Base-by-base conservation (phyloP, 306 rosid species). In the Ochetophila trinervis region DNA sequence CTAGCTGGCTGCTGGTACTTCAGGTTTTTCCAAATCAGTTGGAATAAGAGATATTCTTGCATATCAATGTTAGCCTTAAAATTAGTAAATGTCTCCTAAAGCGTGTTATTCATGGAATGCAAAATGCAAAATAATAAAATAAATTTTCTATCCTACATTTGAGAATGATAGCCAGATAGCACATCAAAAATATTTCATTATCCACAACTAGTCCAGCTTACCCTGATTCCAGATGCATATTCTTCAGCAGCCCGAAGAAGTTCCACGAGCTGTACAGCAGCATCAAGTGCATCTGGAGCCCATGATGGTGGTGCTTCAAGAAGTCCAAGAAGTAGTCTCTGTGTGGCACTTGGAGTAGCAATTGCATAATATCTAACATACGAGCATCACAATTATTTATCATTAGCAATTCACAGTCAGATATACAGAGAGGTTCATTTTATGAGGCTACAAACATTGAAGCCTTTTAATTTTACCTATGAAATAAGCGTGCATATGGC, bases 201-300 rank as follows among this genome's bases (percentile, higher is more conserved):
- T 70, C 32, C 48, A 65, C 66, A 67, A 60, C 69, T 68, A 75
- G 63, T 64, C 77, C 57, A 71, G 69, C 86, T 84, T 82, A 93
- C 98, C 98, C 98, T 84, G 62, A 89, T 87, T 66, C 98, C 98
- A 74, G 97, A 77, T 47, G 96, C 96, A 82, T 89, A 93, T 77
- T 93, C 98, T 83, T 93, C 98, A 73, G 98, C 98, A 78, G 98
- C 97, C 59, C 98, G 95, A 67, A 93, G 98, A 47, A 93, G 98
- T 66, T 89, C 97, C 79, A 93, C 98, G 59, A 93, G 96, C 80
- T 93, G 98, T 55, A 93, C 97, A 60, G 97, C 93, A 40, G 98
- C 98, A 81, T 93, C 98, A 66, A 93, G 98, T 67, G 98, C 98
- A 84, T 93, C 98, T 14, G 98, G 98, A 72, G 98, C 98, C 98